Base-by-base conservation (phyloP, 2,329 filamentous ascomycete genomes). In the Aspergillus clavatus region DNA sequence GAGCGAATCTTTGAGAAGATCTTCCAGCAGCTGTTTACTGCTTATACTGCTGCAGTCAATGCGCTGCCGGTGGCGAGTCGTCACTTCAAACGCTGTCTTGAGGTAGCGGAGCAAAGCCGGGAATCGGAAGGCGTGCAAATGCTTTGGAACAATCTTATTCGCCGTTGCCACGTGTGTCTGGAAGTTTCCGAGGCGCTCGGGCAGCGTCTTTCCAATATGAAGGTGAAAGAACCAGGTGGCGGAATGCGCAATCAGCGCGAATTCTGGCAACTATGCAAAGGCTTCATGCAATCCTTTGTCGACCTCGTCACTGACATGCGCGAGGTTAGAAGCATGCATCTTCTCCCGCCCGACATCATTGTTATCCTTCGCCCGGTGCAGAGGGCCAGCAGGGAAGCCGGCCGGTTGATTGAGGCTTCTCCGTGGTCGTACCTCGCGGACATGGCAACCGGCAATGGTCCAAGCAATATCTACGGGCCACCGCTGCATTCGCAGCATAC, bases 1-100 rank as follows among this genome's bases (percentile, higher is more conserved):
- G 89, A 95, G 56, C 78, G 80, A 12, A 78, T 83, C 22, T 95
- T 95, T 54, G 90, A 95, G 51, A 81, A 76, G 50, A 88, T 96
- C 18, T 95, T 87, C 69, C 62, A 89, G 26, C 85, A 86, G 37
- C 73, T 95, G 19, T 82, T 84, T 37, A 79, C 77, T 43, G 86
- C 88, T 1, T 84, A 86, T 16, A 86, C 89, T 39, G 74, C 87
- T 39, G 83, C 89, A 22, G 77, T 87, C 54, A 80, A 81, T 33
- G 83, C 82, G 1, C 72, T 95, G 21, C 89, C 89, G 1, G 73
- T 73, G 44, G 82, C 88, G 50, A 81, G 82, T 48, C 74, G 74
- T 40, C 84, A 89, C 50, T 82, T 93, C 49, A 68, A 75, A 23
- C 72, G 74, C 7, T 81, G 81, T 5, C 77, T 87, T 47, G 79